Base-by-base conservation (phyloP, 805 yeast species). In the Candida ficus region DNA sequence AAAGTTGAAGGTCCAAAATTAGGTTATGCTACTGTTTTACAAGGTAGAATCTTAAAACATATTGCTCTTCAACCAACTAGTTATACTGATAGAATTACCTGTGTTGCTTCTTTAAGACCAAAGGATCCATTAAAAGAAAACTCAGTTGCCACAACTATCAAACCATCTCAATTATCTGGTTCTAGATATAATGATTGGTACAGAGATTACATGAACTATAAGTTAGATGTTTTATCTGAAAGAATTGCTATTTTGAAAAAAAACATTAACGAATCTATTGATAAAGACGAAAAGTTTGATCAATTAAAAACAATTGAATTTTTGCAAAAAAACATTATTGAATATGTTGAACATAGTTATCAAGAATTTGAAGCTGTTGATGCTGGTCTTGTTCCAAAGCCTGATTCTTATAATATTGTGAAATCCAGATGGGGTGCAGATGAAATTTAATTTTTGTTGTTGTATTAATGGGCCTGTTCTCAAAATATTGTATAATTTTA, bases 21-120 rank as follows among this genome's bases (percentile, higher is more conserved):
- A 46, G 78, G 78, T 16, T 65, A 66, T 49, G 75, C 74, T 16
- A 62, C 70, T 19, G 55, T 71, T n/a, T 56, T 71, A 33, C 76
- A 71, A 52, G 76, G 75, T 7, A 59, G 73, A 38, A 58, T 68
- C 26, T 52, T 71, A 20, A 66, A 61, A 45, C 76, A 72, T 46
- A 59, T 72, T 43, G 77, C 75, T 9, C 64, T 73, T 14, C 66
- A 66, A 39, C 74, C 76, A n/a, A 49, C 53, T 32, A 42, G 46
- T 18, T 53, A 56, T 44, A 45, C 45, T 23, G 73, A 69, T 45
- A 62, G 73, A 56, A 66, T 70, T 45, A 66, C 73, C 2, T 54
- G 66, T 5, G 71, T 70, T 29, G 65, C 66, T 16, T 63, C 69
- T 6, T 68, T 61, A 49, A 62, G 70, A 51, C 71, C 75, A 20